phyloP scores from a whole-genome alignment of 768 basidiomycete species.

The Kwoniella dendrophila region DNA sequence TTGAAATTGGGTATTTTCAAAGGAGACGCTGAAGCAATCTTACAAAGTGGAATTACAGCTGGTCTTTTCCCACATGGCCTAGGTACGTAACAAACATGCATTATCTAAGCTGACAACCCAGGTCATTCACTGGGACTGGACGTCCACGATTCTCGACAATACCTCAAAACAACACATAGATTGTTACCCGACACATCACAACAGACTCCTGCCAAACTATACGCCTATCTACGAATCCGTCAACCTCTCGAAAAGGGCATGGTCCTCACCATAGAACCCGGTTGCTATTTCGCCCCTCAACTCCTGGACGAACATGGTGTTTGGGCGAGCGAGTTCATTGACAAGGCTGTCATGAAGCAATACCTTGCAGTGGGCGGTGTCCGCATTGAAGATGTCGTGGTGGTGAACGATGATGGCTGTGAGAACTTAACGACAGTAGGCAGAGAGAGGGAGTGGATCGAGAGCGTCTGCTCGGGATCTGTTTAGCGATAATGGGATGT shows the following conservation, averaged over 20 bases:
- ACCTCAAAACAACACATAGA: constrained; percentile 62
- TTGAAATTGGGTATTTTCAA: constrained; percentile 83
- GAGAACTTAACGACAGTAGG: constrained; percentile 84
- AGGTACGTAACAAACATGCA: constrained; percentile 38
- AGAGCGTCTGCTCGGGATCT: constrained; percentile 81
- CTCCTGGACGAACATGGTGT: constrained; percentile 58
- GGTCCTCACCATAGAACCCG: constrained; percentile 93
- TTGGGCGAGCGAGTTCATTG: constrained; percentile 61
- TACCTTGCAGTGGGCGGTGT: constrained; percentile 88
- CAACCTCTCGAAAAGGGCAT: constrained; percentile 73
- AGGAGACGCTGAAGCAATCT: constrained; percentile 61
- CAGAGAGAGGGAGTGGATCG: constrained; percentile 81
- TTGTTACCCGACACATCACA: constrained; percentile 47
- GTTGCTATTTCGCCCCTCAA: constrained; percentile 76
- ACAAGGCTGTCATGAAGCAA: constrained; percentile 67
- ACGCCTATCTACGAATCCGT: constrained; percentile 76
- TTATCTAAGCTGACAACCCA: constrained; percentile 41
- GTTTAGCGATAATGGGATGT: too few relatives aligned
- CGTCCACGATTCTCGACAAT: constrained; percentile 88
- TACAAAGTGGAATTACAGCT: constrained; percentile 72
- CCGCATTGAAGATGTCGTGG: constrained; percentile 87
- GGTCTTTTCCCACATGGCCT: constrained; percentile 94
- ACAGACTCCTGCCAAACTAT: constrained; percentile 66
- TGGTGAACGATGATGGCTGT: constrained; percentile 71
- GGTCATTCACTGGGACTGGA: constrained; percentile 92